phyloP scores from a whole-genome alignment of 1,139 yeast species.

The Debaryomycetaceae sp. region DNA sequence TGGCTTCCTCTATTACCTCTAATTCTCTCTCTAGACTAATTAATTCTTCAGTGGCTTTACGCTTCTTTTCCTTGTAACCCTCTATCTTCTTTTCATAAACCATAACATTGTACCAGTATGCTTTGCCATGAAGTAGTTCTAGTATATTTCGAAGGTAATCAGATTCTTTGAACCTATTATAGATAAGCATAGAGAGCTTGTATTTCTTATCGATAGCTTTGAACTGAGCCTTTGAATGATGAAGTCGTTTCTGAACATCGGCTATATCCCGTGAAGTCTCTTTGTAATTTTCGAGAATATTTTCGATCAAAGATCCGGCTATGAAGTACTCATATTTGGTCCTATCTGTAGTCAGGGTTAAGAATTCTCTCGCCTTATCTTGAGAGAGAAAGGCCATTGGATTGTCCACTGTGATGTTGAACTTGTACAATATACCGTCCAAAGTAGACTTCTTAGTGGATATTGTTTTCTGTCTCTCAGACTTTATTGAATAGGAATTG shows the following conservation, averaged over 20 bases:
- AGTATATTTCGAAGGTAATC: constrained; percentile 42
- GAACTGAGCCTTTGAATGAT: constrained; percentile 25
- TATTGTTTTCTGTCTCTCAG: constrained; percentile 48
- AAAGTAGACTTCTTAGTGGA: constrained; percentile 63
- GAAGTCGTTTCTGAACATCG: constrained; percentile 37
- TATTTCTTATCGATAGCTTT: constrained; percentile 28
- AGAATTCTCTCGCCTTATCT: constrained; percentile 88
- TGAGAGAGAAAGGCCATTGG: constrained; percentile 93
- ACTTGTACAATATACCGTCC: constrained; percentile 64
- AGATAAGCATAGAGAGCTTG: constrained; percentile 30
- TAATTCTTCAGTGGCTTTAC: constrained; percentile 12
- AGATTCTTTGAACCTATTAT: constrained; percentile 39
- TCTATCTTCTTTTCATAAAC: constrained; percentile 30
- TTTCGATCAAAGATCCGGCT: constrained; percentile 73
- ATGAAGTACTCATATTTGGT: constrained; percentile 73
- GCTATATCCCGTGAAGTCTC: constrained; percentile 36
- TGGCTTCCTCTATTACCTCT: neutral
- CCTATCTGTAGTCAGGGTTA: constrained; percentile 68
- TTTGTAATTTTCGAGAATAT: constrained; percentile 51
- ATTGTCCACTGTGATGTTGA: constrained; percentile 79
- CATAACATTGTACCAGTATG: constrained; percentile 58
- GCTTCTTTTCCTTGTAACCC: constrained; percentile 15
- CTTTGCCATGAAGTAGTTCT: constrained; percentile 53
- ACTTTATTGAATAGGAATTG: constrained; percentile 50
- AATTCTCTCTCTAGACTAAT: neutral